A percentile compares a stretch with the other conserved stretches of the same genome.
These are phyloP conservation scores for Eimeria praecox DNA, from an alignment of 169 alveolate species.

Conservation along the genomic window DNA sequence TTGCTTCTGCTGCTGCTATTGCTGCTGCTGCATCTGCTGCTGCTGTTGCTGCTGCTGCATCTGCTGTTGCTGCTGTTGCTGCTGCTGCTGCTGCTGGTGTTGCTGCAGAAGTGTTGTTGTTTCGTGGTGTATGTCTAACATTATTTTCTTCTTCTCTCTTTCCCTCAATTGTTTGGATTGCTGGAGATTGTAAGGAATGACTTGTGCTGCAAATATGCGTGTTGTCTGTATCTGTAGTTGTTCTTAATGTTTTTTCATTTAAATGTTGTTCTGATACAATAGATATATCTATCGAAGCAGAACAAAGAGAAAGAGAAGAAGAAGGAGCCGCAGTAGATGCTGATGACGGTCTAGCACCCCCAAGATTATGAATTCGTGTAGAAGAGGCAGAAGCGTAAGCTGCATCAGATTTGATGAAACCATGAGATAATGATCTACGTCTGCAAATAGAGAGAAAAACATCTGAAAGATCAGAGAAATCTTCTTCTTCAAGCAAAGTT, in stretches of 20 bases:
- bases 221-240: neutral
- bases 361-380: neutral
- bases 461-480: neutral
- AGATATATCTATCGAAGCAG: neutral
- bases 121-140: neutral
- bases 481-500: neutral
- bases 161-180: neutral
- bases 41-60: no score
- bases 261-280: neutral
- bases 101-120: neutral
- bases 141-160: neutral
- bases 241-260: neutral
- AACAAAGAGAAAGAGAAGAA: slow-evolving; percentile 31
- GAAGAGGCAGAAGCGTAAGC: neutral
- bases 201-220: neutral
- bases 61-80: no score
- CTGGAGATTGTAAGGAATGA: neutral
- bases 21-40: no score
- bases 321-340: slow-evolving; percentile 34
- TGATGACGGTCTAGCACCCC: neutral
- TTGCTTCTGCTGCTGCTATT: slow-evolving; percentile 32
- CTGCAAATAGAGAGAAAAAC: neutral
- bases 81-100: neutral
- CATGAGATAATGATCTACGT: neutral
- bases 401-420: neutral